Conservation (phyloP, 2,329 filamentous ascomycete species). For the Penicillium thymicola region DNA sequence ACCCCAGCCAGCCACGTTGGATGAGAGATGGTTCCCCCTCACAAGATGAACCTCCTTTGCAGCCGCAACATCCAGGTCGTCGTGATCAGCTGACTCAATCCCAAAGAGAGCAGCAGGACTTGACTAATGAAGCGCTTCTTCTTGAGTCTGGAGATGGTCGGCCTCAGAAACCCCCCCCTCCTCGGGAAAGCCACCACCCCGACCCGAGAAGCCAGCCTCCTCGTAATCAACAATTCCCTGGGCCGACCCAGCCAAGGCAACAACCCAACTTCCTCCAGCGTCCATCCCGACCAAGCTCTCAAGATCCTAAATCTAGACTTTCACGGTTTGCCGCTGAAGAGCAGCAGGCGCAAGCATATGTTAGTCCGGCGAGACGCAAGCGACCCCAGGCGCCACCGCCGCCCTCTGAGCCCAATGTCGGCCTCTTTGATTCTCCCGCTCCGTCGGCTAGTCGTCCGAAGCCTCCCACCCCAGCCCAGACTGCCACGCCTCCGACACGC, state of each 20-base stretch:
- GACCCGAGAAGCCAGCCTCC: slow-evolving; percentile 18
- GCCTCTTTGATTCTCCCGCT: slow-evolving; percentile 58
- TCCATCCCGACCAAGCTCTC: slow-evolving; percentile 37
- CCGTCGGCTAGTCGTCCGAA: slow-evolving; percentile 30
- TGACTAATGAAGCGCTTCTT: slow-evolving; percentile 59
- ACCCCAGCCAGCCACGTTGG: slow-evolving; percentile 86
- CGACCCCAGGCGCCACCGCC: slow-evolving; percentile 50
- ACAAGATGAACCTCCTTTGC: slow-evolving; percentile 22
- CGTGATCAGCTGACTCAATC: slow-evolving; percentile 21
- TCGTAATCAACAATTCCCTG: slow-evolving; percentile 23
- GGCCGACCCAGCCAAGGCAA: slow-evolving; percentile 23
- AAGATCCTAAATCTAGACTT: slow-evolving; percentile 59
- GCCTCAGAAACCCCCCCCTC: slow-evolving; percentile 28
- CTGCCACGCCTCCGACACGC: slow-evolving; percentile 42
- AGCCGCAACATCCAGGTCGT: slow-evolving; percentile 16
- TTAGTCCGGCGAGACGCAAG: slow-evolving; percentile 80
- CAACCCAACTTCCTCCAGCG: slow-evolving; percentile 57
- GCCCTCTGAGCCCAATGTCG: slow-evolving; percentile 50
- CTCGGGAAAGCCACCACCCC: slow-evolving; percentile 21
- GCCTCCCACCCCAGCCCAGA: slow-evolving; percentile 35
- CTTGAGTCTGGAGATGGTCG: slow-evolving; percentile 32
- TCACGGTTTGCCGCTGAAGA: slow-evolving; percentile 73
- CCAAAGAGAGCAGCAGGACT: slow-evolving; percentile 19
- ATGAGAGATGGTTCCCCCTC: slow-evolving; percentile 68
- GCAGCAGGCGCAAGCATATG: slow-evolving; percentile 76